A percentile compares a stretch with the other conserved stretches of the same genome.
Evolutionary conservation across 2,329 filamentous ascomycete species (phyloP).

Genomic region (Alternaria sp.): DNA sequence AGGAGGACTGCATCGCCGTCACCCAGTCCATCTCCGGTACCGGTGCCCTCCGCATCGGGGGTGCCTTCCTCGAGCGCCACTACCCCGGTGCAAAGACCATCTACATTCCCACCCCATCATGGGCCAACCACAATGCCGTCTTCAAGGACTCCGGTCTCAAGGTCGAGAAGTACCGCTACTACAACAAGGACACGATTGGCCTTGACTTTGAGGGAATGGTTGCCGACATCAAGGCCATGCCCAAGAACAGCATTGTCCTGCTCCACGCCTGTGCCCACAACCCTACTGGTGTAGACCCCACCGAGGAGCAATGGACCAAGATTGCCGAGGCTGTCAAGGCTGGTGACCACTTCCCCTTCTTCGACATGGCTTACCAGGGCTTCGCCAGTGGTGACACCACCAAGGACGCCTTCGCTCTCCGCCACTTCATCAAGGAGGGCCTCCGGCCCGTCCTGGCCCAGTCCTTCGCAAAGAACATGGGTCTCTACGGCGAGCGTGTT

Average conservation of each 20-base stretch:
- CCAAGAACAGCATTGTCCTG: slow-evolving; percentile 85
- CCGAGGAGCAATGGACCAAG: slow-evolving; percentile 87
- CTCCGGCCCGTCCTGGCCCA: slow-evolving; percentile 89
- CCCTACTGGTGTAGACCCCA: slow-evolving; percentile 95
- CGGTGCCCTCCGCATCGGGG: slow-evolving; percentile 92
- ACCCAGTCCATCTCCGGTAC: slow-evolving; percentile 99
- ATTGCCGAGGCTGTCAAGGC: slow-evolving; percentile 88
- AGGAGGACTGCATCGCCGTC: slow-evolving; percentile 79
- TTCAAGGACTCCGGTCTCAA: slow-evolving; percentile 92
- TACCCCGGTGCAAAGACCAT: slow-evolving; percentile 92
- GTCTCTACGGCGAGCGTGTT: slow-evolving; percentile 97
- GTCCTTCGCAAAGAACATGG: slow-evolving; percentile 99
- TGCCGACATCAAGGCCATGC: slow-evolving; percentile 86
- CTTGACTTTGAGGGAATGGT: slow-evolving; percentile 96
- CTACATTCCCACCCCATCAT: slow-evolving; percentile 94
- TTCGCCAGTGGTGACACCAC: slow-evolving; percentile 93
- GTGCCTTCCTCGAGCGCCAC: slow-evolving; percentile 89
- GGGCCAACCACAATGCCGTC: slow-evolving; percentile 98
- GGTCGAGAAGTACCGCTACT: slow-evolving; percentile 97
- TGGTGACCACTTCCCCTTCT: slow-evolving; percentile 91
- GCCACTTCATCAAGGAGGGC: slow-evolving; percentile 91
- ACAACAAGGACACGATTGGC: slow-evolving; percentile 98
- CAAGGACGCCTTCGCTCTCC: slow-evolving; percentile 90
- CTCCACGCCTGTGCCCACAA: slow-evolving; percentile 98
- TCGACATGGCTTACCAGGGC: slow-evolving; percentile 99